Conservation (phyloP, 495 filamentous ascomycete species). For the Aspergillus conjunctus region DNA sequence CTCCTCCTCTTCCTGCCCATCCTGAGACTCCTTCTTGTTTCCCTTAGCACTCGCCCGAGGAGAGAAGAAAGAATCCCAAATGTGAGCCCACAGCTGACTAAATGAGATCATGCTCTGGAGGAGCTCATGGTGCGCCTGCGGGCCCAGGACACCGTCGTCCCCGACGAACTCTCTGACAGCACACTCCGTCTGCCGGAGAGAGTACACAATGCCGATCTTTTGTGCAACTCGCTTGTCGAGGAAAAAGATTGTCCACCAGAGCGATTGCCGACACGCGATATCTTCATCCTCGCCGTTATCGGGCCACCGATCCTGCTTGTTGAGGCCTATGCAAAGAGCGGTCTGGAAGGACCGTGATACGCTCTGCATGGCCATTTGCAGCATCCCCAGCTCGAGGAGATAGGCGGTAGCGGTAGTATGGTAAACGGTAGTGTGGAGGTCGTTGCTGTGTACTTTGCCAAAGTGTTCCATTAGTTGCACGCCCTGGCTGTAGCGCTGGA, state of each 20-base stretch:
- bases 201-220: not conserved
- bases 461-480: not conserved
- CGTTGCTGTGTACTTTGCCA: not conserved
- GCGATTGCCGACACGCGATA: not conserved
- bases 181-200: not conserved
- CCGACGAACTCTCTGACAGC: not conserved
- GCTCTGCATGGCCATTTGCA: not conserved
- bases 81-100: not conserved
- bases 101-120: not conserved
- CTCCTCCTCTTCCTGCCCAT: no score
- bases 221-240: not conserved
- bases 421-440: not conserved
- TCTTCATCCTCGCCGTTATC: not conserved
- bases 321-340: not conserved
- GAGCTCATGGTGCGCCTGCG: not conserved
- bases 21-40: not conserved
- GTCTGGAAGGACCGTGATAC: not conserved
- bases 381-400: not conserved
- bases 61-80: not conserved
- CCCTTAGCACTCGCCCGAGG: not conserved
- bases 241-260: not conserved
- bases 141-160: not conserved
- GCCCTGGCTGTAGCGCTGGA: not conserved
- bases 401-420: not conserved
- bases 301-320: not conserved